phyloP scores from a whole-genome alignment of 768 basidiomycete genomes.

The Pleurotus tuoliensis region DNA sequence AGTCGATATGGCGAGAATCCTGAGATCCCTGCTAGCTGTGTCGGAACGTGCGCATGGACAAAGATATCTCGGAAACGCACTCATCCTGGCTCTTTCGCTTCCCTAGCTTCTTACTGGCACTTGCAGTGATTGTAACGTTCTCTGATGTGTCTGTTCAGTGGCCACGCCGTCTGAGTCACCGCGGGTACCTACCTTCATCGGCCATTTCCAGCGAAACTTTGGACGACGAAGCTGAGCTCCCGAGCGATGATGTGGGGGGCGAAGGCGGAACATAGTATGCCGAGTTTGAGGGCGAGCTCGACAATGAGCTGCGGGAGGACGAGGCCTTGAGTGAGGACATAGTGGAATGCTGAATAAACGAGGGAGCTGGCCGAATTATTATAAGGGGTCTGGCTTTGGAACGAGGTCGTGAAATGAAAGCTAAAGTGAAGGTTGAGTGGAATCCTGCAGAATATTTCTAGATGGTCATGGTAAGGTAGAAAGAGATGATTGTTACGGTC shows the following conservation, averaged over 20 bases:
- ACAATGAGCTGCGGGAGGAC: slow-evolving; percentile 28
- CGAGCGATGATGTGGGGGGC: slow-evolving; percentile 30
- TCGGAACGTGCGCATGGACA: slow-evolving; percentile 8
- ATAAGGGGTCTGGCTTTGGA: neutral
- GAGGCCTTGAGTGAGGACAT: slow-evolving; percentile 34
- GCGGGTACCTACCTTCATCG: slow-evolving; percentile 56
- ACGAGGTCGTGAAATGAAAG: neutral
- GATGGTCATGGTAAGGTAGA: slow-evolving; percentile 1
- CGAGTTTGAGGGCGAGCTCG: slow-evolving; percentile 28
- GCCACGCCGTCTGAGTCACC: slow-evolving; percentile 1
- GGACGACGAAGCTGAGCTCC: slow-evolving; percentile 47
- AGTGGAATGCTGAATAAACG: slow-evolving; percentile 14
- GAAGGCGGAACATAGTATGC: slow-evolving; percentile 33
- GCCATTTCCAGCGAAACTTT: slow-evolving; percentile 48
- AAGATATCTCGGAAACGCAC: slow-evolving; percentile 40
- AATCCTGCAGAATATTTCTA: neutral
- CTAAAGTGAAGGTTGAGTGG: neutral
- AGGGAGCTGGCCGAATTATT: slow-evolving; percentile 6
- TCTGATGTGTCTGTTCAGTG: slow-evolving; percentile 35
- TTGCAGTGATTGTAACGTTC: slow-evolving; percentile 67
- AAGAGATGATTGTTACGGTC: slow-evolving; percentile 1
- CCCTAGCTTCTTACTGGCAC: slow-evolving; percentile 40
- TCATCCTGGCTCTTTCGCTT: slow-evolving; percentile 58
- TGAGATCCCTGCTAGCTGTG: slow-evolving; percentile 57
- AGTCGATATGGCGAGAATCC: slow-evolving; percentile 72